Percentiles rank a stretch among this genome's conserved stretches.
phyloP scores from a whole-genome alignment of 768 basidiomycete genomes.

The Pholiota conissans region DNA sequence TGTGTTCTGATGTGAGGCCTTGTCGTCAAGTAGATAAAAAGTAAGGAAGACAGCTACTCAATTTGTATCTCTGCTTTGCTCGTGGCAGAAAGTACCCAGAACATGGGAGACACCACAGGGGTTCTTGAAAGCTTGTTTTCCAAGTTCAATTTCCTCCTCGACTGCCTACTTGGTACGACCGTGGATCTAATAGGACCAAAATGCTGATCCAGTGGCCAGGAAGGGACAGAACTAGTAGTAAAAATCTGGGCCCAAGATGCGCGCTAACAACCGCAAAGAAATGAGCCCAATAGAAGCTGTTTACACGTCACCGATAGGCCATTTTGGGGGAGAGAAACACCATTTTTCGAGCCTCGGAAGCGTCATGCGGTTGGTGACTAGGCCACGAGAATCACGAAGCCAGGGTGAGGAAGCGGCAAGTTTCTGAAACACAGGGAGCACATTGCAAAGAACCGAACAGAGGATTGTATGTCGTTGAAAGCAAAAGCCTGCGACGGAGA shows the following conservation, averaged over 20 bases:
- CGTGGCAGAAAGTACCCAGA: not conserved
- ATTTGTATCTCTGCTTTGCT: slow-evolving; percentile 18
- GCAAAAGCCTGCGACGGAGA: slow-evolving; percentile 9
- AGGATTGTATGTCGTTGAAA: slow-evolving; percentile 16
- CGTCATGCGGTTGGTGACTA: slow-evolving; percentile 12
- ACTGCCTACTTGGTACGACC: not conserved
- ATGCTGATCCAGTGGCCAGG: slow-evolving; percentile 5
- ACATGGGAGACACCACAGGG: not conserved
- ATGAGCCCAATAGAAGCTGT: slow-evolving; percentile 20
- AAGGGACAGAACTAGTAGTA: slow-evolving; percentile 8
- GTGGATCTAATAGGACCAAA: not conserved
- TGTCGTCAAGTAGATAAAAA: slow-evolving; percentile 38
- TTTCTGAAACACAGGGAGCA: slow-evolving; percentile 9
- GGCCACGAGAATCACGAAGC: slow-evolving; percentile 3
- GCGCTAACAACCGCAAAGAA: slow-evolving; percentile 13
- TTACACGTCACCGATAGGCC: slow-evolving; percentile 19
- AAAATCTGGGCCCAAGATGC: not conserved
- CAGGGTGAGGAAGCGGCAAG: slow-evolving; percentile 9
- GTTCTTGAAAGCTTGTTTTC: not conserved
- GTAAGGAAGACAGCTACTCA: slow-evolving; percentile 28
- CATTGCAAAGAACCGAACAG: slow-evolving; percentile 8
- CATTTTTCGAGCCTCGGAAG: slow-evolving; percentile 12
- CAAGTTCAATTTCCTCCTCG: not conserved
- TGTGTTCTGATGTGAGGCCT: slow-evolving; percentile 34
- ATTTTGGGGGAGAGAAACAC: slow-evolving; percentile 10